Percentiles rank a stretch among this genome's conserved stretches.
Conservation (phyloP, 495 filamentous ascomycete genomes). For the Amphirosellinia nigrospora region DNA sequence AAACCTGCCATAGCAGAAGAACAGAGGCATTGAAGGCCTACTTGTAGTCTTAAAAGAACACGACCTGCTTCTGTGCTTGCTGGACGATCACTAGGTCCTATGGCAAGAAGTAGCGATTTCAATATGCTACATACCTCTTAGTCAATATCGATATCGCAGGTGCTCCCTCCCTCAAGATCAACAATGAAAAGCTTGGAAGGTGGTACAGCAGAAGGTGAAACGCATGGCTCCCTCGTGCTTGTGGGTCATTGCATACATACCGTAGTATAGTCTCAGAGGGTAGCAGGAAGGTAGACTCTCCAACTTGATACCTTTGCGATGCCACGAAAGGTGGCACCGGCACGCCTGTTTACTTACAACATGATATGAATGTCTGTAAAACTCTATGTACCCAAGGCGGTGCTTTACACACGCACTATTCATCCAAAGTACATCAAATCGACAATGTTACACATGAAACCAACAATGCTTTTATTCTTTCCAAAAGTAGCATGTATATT, state of each 20-base stretch:
- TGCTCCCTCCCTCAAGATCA: background rate
- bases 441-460: constrained; percentile 17
- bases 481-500: constrained; percentile 10
- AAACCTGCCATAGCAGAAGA: background rate
- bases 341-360: background rate
- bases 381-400: constrained; percentile 11
- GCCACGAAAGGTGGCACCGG: background rate
- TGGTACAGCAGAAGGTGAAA: constrained; percentile 16
- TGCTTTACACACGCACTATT: background rate
- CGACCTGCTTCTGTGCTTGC: too few relatives aligned
- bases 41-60: background rate
- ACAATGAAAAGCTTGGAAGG: background rate
- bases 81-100: too few relatives aligned
- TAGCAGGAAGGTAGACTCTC: constrained; percentile 9
- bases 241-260: background rate
- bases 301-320: background rate
- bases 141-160: background rate
- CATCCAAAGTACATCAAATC: background rate
- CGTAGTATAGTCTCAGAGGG: background rate
- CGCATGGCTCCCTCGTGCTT: constrained; percentile 18
- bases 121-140: background rate
- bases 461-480: constrained; percentile 13
- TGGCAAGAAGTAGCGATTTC: background rate
- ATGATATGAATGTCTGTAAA: too few relatives aligned
- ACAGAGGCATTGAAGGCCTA: background rate